A percentile compares a stretch with the other conserved stretches of the same genome.
These are phyloP conservation scores for Scheffersomyces ergatensis DNA, from an alignment of 805 yeast species.

Conservation along the genomic window DNA sequence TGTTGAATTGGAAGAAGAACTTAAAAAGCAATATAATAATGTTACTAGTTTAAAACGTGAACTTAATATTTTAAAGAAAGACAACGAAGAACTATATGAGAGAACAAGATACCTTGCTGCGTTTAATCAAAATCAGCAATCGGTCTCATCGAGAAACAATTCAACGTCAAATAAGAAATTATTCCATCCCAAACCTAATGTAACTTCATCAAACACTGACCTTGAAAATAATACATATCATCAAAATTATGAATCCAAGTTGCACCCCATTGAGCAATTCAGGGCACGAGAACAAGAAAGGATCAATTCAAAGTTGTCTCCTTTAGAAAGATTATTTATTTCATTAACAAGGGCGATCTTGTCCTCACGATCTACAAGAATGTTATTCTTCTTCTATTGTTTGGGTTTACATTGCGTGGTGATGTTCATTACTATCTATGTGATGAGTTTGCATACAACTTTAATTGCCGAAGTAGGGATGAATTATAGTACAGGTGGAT, in stretches of 20 bases:
- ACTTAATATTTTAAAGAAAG: slow-evolving; percentile 60
- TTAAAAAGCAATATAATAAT: slow-evolving; percentile 53
- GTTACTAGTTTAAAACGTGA: slow-evolving; percentile 65
- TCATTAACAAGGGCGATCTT: slow-evolving; percentile 72
- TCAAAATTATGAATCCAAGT: slow-evolving; percentile 66
- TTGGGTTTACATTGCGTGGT: slow-evolving; percentile 71
- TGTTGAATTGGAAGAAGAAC: slow-evolving; percentile 79
- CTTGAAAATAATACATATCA: slow-evolving; percentile 59
- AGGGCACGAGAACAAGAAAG: slow-evolving; percentile 75
- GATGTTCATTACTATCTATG: slow-evolving; percentile 58
- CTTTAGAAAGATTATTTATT: slow-evolving; percentile 74
- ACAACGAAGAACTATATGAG: slow-evolving; percentile 78
- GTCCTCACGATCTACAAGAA: slow-evolving; percentile 69
- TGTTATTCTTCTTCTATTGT: slow-evolving; percentile 72
- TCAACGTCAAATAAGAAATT: slow-evolving; percentile 11
- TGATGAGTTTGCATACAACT: slow-evolving; percentile 45
- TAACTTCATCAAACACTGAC: slow-evolving; percentile 19
- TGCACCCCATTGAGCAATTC: slow-evolving; percentile 83
- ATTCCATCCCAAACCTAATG: slow-evolving; percentile 30
- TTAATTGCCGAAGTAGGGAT: slow-evolving; percentile 47
- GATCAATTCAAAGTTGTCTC: slow-evolving; percentile 66
- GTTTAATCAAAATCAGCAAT: slow-evolving; percentile 26
- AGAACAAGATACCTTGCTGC: slow-evolving; percentile 66
- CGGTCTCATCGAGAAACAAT: slow-evolving; percentile 6
- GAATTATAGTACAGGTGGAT: slow-evolving; percentile 40